Conservation (phyloP, 2,329 filamentous ascomycete genomes). For the Fusarium sp. region DNA sequence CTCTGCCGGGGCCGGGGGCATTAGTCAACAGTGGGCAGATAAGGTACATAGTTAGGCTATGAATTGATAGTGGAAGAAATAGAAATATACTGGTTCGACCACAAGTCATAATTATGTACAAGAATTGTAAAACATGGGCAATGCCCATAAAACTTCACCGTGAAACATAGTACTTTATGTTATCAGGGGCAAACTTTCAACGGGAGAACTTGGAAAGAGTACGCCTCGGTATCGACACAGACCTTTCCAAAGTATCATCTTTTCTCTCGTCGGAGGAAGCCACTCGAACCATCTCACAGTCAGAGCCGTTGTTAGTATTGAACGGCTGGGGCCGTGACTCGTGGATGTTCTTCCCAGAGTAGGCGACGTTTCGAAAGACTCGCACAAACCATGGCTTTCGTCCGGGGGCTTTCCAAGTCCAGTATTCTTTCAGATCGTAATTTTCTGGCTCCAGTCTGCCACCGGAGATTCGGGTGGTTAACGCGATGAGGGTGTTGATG, state of each 20-base stretch:
- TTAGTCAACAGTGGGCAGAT: too few species aligned
- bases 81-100: not conserved
- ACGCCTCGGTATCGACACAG: conserved; percentile 9
- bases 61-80: not conserved
- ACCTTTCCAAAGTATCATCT: not conserved
- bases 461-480: conserved; percentile 23
- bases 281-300: conserved; percentile 30
- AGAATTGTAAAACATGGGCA: not conserved
- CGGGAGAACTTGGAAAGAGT: conserved; percentile 7
- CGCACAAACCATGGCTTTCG: conserved; percentile 33
- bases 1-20: too few species aligned
- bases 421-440: conserved; percentile 41
- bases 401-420: conserved; percentile 35
- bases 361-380: not conserved
- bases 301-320: conserved; percentile 3
- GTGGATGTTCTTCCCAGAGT: not conserved
- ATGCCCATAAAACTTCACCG: not conserved
- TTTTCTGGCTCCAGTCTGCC: conserved; percentile 28
- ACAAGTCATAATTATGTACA: not conserved
- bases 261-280: conserved; percentile 16
- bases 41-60: too few species aligned
- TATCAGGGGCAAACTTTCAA: not conserved
- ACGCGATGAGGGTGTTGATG: conserved; percentile 25
- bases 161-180: not conserved
- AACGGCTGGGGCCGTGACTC: not conserved